Evolutionary conservation across 2,329 filamentous ascomycete species (phyloP).

Genomic region (Stachybotrys echinatus): DNA sequence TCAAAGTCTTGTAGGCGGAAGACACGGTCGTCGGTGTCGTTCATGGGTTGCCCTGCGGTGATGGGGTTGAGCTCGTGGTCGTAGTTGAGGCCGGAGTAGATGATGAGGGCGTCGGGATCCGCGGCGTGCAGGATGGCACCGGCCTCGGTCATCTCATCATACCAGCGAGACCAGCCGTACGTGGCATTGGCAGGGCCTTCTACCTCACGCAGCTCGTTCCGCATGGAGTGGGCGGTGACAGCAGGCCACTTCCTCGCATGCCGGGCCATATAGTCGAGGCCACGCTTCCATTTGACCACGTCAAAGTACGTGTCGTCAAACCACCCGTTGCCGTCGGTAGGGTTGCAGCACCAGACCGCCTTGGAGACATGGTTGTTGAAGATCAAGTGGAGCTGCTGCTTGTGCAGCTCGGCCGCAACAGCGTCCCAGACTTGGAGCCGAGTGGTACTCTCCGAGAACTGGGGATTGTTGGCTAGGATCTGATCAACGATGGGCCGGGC

Average conservation of each 20-base stretch:
- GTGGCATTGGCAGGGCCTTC: not conserved
- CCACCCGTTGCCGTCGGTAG: conserved; percentile 49
- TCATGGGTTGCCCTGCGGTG: not conserved
- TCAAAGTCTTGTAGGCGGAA: not conserved
- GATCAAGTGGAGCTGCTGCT: conserved; percentile 48
- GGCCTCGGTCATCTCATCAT: conserved; percentile 39
- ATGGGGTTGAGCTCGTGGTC: conserved; percentile 21
- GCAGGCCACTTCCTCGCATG: conserved; percentile 42
- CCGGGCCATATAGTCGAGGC: conserved; percentile 50
- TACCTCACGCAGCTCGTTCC: conserved; percentile 41
- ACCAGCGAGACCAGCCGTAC: conserved; percentile 52
- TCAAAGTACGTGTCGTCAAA: conserved; percentile 55
- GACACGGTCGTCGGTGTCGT: not conserved
- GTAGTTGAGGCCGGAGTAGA: conserved; percentile 50
- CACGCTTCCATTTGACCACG: conserved; percentile 51
- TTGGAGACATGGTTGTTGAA: conserved; percentile 54
- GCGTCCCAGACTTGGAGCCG: conserved; percentile 43
- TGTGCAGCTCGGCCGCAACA: conserved; percentile 48
- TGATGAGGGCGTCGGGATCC: conserved; percentile 46
- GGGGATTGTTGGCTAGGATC: not conserved
- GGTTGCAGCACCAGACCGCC: conserved; percentile 50
- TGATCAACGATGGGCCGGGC: not conserved
- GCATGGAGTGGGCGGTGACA: conserved; percentile 39
- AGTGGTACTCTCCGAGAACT: not conserved
- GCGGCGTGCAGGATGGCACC: conserved; percentile 40